These are phyloP conservation scores for Phytopythium boreale DNA, from an alignment of 352 stramenopile genomes.

Conservation along the genomic window DNA sequence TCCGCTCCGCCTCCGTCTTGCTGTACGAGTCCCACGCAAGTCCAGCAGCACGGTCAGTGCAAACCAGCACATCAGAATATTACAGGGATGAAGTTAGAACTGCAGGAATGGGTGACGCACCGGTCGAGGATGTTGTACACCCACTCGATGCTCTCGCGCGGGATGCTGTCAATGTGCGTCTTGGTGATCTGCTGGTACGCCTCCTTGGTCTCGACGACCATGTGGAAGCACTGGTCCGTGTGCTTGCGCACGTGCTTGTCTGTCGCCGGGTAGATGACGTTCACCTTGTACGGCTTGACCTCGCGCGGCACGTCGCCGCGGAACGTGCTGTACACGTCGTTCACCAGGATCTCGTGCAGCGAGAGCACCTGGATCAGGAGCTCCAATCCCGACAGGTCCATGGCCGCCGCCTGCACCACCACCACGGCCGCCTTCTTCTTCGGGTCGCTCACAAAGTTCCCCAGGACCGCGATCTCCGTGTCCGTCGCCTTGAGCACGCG, in stretches of 20 bases:
- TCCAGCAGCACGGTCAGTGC: slow-evolving; percentile 5
- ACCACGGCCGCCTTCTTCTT: slow-evolving; percentile 64
- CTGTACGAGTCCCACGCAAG: slow-evolving; percentile 34
- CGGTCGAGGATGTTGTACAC: slow-evolving; percentile 88
- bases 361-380: slow-evolving; percentile 52
- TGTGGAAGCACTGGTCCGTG: slow-evolving; percentile 79
- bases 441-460: slow-evolving; percentile 62
- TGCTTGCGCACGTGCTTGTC: slow-evolving; percentile 81
- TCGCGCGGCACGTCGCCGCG: slow-evolving; percentile 61
- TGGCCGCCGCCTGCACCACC: slow-evolving; percentile 57
- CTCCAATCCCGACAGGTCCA: slow-evolving; percentile 45
- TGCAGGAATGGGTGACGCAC: too few relatives aligned
- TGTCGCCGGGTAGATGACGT: slow-evolving; percentile 80
- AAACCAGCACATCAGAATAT: too few relatives aligned
- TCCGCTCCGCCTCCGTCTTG: slow-evolving; percentile 77
- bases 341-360: slow-evolving; percentile 63
- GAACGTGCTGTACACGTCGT: slow-evolving; percentile 85
- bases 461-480: slow-evolving; percentile 62
- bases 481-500: slow-evolving; percentile 68
- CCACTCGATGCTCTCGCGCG: slow-evolving; percentile 77
- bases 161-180: slow-evolving; percentile 77
- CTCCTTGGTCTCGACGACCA: slow-evolving; percentile 76
- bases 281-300: slow-evolving; percentile 80
- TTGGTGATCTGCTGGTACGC: slow-evolving; percentile 75
- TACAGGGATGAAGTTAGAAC: too few relatives aligned